Conservation (phyloP, 1,284 basidiomycete genomes). For the Inonotus obliquus region DNA sequence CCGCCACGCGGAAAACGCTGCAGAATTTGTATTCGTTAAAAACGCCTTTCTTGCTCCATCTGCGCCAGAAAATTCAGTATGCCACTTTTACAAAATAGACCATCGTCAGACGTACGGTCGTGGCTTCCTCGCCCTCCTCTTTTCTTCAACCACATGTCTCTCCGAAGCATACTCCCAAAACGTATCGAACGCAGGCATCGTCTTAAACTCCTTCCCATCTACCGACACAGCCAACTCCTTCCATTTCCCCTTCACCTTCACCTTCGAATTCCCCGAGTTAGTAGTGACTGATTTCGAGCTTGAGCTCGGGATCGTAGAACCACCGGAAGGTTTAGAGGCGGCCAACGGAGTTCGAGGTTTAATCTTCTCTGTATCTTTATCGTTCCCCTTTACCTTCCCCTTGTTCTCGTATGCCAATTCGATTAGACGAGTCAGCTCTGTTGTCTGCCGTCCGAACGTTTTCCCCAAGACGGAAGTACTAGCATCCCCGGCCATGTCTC, state of each 20-base stretch:
- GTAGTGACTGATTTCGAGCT: neutral
- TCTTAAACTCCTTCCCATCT: neutral
- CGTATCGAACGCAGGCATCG: slow-evolving; percentile 40
- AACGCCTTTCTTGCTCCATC: slow-evolving; percentile 54
- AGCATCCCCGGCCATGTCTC: too few relatives aligned
- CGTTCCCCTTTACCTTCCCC: too few relatives aligned
- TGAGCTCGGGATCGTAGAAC: too few relatives aligned
- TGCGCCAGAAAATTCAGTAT: slow-evolving; percentile 21
- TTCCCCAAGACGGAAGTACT: too few relatives aligned
- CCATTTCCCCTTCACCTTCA: neutral
- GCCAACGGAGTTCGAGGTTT: too few relatives aligned
- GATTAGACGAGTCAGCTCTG: too few relatives aligned
- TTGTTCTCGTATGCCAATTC: too few relatives aligned
- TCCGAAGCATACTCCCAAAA: slow-evolving; percentile 56
- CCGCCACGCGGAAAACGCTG: slow-evolving; percentile 58
- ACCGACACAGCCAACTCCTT: neutral
- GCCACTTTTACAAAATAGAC: neutral
- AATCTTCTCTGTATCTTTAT: too few relatives aligned
- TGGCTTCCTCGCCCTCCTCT: slow-evolving; percentile 41
- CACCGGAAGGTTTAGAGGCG: too few relatives aligned
- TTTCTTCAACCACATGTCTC: slow-evolving; percentile 50
- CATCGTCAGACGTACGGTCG: slow-evolving; percentile 40
- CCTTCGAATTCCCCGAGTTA: neutral
- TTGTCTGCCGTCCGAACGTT: too few relatives aligned
- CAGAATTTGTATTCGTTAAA: slow-evolving; percentile 49